Conservation (phyloP, 768 basidiomycete genomes). For the Podaxis carcinomalis region DNA sequence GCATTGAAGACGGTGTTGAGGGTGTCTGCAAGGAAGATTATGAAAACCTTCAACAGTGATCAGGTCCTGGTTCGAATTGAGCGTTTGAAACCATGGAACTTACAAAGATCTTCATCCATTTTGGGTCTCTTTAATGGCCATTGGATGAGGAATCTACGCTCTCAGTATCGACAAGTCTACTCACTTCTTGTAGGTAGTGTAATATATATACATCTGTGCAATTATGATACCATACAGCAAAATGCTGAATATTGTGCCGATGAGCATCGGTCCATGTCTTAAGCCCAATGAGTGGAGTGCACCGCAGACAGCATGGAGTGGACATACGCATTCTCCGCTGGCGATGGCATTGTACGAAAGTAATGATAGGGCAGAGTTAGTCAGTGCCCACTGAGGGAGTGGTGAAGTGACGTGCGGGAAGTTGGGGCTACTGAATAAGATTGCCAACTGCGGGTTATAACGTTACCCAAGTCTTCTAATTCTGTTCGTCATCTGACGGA, state of each 20-base stretch:
- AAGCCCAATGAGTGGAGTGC: background rate
- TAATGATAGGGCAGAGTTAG: background rate
- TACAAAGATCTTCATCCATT: slow-evolving; percentile 44
- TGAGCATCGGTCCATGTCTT: slow-evolving; percentile 47
- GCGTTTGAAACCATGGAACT: slow-evolving; percentile 10
- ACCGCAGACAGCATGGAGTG: background rate
- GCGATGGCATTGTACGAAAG: background rate
- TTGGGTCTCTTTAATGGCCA: slow-evolving; percentile 30
- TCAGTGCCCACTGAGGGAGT: background rate
- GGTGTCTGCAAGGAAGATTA: slow-evolving; percentile 43
- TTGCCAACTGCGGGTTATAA: background rate
- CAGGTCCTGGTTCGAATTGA: slow-evolving; percentile 26
- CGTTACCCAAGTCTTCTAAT: background rate
- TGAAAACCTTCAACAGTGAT: slow-evolving; percentile 9
- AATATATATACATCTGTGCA: slow-evolving; percentile 44
- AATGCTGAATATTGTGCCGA: slow-evolving; percentile 43
- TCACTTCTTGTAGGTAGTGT: slow-evolving; percentile 24
- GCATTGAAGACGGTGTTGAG: slow-evolving; percentile 42
- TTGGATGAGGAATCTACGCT: background rate
- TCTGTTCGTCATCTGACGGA: background rate
- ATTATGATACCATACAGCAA: slow-evolving; percentile 48
- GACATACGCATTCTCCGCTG: slow-evolving; percentile 30
- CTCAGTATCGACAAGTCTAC: slow-evolving; percentile 19
- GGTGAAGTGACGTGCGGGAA: background rate
- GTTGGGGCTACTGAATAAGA: background rate